These are phyloP conservation scores for Pichia cactophila DNA, from an alignment of 1,139 yeast species.

Conservation along the genomic window DNA sequence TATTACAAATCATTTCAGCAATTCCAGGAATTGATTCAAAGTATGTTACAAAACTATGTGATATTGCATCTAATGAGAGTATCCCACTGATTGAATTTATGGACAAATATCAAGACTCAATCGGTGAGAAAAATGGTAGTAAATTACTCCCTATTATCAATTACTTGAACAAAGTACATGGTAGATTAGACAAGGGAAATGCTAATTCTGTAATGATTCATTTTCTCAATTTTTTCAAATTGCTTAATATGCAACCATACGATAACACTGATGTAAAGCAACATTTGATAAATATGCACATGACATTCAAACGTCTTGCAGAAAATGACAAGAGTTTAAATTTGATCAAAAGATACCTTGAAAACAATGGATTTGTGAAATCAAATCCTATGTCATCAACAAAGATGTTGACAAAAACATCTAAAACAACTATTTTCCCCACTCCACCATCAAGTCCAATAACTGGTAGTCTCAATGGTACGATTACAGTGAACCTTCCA, in stretches of 20 bases:
- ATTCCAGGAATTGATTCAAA: slow-evolving; percentile 6
- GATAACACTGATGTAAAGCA: slow-evolving; percentile 1
- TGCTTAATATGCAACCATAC: slow-evolving; percentile 1
- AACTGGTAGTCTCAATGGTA: background rate
- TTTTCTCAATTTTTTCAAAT: slow-evolving; percentile 4
- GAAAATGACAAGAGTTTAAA: slow-evolving; percentile 1
- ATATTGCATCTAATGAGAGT: slow-evolving; percentile 1
- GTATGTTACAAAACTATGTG: slow-evolving; percentile 3
- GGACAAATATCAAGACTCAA: slow-evolving; percentile 7
- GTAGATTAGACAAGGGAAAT: slow-evolving; percentile 1
- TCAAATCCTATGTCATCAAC: no score
- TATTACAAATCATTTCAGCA: slow-evolving; percentile 5
- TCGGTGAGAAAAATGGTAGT: slow-evolving; percentile 3
- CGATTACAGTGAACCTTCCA: slow-evolving; percentile 5
- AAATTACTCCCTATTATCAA: slow-evolving; percentile 4
- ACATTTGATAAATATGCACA: slow-evolving; percentile 4
- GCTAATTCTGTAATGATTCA: slow-evolving; percentile 10
- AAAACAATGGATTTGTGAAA: background rate
- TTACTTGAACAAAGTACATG: background rate
- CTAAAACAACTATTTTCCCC: background rate
- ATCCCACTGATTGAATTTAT: slow-evolving; percentile 1
- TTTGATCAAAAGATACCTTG: slow-evolving; percentile 7
- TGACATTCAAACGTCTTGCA: slow-evolving; percentile 1
- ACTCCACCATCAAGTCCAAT: background rate
- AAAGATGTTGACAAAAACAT: background rate